Conservation (phyloP, 768 basidiomycete genomes). For the Trametes cingulata region DNA sequence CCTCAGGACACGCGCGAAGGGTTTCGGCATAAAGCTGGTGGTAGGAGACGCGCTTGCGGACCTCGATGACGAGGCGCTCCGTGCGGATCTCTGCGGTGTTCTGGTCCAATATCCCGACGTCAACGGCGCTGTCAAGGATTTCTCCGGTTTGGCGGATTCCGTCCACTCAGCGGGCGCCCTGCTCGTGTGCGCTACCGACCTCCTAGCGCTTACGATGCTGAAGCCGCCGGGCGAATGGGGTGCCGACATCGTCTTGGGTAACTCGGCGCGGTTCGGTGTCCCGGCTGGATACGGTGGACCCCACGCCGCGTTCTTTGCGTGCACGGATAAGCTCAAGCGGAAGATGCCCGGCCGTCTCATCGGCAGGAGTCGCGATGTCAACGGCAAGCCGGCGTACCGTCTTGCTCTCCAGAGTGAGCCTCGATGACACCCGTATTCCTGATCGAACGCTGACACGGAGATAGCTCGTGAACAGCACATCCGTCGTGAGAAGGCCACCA, state of each 20-base stretch:
- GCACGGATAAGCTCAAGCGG: slow-evolving; percentile 87
- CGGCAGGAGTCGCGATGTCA: slow-evolving; percentile 82
- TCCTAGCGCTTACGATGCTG: slow-evolving; percentile 88
- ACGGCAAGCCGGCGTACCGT: slow-evolving; percentile 87
- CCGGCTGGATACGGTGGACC: slow-evolving; percentile 97
- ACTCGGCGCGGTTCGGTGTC: slow-evolving; percentile 95
- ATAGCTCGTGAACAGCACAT: slow-evolving; percentile 95
- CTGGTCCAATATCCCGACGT: slow-evolving; percentile 95
- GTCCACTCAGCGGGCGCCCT: slow-evolving; percentile 79
- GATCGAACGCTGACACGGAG: not conserved
- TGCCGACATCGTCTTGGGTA: slow-evolving; percentile 93
- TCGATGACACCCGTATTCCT: not conserved
- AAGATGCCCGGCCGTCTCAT: slow-evolving; percentile 99
- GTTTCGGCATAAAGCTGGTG: slow-evolving; percentile 85
- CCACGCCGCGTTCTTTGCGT: slow-evolving; percentile 97
- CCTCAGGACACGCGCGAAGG: slow-evolving; percentile 86
- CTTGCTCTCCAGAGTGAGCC: slow-evolving; percentile 91
- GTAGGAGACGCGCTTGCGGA: slow-evolving; percentile 60
- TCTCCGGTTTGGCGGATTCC: slow-evolving; percentile 57
- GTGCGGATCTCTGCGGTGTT: slow-evolving; percentile 76
- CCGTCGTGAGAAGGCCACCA: slow-evolving; percentile 96
- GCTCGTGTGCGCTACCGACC: slow-evolving; percentile 86
- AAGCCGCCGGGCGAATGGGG: slow-evolving; percentile 99
- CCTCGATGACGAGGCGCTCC: slow-evolving; percentile 52
- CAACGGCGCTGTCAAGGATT: slow-evolving; percentile 81